These are phyloP conservation scores for Camelina neglecta DNA, from an alignment of 345 rosid species.

Conservation along the genomic window DNA sequence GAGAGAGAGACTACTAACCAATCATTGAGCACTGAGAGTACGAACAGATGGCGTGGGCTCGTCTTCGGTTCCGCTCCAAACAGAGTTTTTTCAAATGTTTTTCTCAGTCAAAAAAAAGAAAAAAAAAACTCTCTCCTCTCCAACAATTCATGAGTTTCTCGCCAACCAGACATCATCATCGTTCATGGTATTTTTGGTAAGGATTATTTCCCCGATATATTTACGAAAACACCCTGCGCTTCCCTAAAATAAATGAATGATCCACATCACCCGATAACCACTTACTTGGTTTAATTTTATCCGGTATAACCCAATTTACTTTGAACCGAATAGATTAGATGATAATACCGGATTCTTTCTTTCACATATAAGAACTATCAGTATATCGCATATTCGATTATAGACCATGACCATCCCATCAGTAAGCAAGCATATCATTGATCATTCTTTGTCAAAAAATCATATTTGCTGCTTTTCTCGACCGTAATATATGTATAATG, in stretches of 20 bases:
- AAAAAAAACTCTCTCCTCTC: too few relatives aligned
- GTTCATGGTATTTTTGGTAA: not conserved
- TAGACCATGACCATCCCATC: too few relatives aligned
- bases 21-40: slow-evolving; percentile 35
- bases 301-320: not conserved
- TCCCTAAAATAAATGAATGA: slow-evolving; percentile 1
- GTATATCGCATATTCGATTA: too few relatives aligned
- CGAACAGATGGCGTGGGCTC: too few relatives aligned
- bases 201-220: slow-evolving; percentile 4
- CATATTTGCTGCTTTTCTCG: not conserved
- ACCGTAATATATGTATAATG: slow-evolving; percentile 1
- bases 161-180: slow-evolving; percentile 37
- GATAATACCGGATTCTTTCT: too few relatives aligned
- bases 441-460: too few relatives aligned
- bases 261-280: slow-evolving; percentile 37
- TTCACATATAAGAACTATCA: too few relatives aligned
- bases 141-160: not conserved
- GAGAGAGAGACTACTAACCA: slow-evolving; percentile 40
- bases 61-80: too few relatives aligned
- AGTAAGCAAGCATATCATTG: too few relatives aligned
- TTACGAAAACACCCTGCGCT: slow-evolving; percentile 27
- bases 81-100: not conserved
- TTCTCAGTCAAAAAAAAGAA: not conserved
- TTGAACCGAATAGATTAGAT: slow-evolving; percentile 2
- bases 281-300: slow-evolving; percentile 15